phyloP scores from a whole-genome alignment of 768 basidiomycete genomes.

The Bullera alba region DNA sequence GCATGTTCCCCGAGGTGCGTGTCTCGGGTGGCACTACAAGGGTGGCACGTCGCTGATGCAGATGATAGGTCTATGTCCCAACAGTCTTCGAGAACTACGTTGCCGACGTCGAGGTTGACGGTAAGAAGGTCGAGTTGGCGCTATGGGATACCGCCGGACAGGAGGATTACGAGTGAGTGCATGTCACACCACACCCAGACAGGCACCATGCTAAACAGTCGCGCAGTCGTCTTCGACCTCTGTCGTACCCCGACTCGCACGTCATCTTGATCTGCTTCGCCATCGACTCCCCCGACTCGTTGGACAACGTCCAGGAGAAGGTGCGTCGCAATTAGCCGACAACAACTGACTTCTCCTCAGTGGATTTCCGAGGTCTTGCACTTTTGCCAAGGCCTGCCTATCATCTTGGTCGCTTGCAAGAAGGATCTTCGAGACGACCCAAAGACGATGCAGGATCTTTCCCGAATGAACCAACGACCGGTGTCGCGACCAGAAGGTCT shows the following conservation, averaged over 20 bases:
- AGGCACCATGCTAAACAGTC: not conserved
- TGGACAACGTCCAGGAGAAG: slow-evolving; percentile 99
- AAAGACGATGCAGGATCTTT: slow-evolving; percentile 85
- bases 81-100: slow-evolving; percentile 99
- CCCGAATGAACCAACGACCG: slow-evolving; percentile 88
- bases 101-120: slow-evolving; percentile 96
- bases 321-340: slow-evolving; percentile 50
- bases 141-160: slow-evolving; percentile 99
- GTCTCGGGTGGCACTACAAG: too few species aligned
- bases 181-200: too few species aligned
- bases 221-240: slow-evolving; percentile 71
- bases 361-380: slow-evolving; percentile 99
- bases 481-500: slow-evolving; percentile 68
- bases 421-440: slow-evolving; percentile 93
- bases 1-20: slow-evolving; percentile 45
- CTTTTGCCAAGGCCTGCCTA: slow-evolving; percentile 87
- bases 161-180: slow-evolving; percentile 76
- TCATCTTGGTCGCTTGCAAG: slow-evolving; percentile 98
- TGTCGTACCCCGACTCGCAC: slow-evolving; percentile 98
- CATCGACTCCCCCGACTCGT: slow-evolving; percentile 92
- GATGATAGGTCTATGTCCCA: slow-evolving; percentile 84
- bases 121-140: slow-evolving; percentile 95
- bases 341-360: slow-evolving; percentile 47
- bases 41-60: not conserved
- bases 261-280: slow-evolving; percentile 99